Evolutionary conservation across 2,329 filamentous ascomycete genomes (phyloP), one percentile per base, ranked within the genome.

Genomic region (Diplodia intermedia): DNA sequence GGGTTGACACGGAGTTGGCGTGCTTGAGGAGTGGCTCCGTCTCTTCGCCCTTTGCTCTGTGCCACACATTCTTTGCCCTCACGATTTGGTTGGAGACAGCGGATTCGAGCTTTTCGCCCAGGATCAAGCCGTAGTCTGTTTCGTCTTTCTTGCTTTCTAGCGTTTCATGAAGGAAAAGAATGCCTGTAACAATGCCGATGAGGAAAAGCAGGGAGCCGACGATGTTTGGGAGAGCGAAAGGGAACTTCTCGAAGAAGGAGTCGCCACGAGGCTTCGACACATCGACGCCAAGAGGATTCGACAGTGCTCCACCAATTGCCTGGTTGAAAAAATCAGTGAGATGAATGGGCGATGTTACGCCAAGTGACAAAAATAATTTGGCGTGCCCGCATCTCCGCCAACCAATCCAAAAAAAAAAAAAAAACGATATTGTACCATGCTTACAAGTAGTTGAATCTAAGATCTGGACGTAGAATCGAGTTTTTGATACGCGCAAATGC

Each of bases 201-300:
- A 93, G 79, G 77, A 98, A 97, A 72, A 98, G 88, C 3, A 85
- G 71, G 49, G 90, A 90, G 1, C 91, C 88, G 31, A 95, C 85
- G 5, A 98, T 74, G 78, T 97, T 98, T 0, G 94, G 95, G 57
- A 97, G 81, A 2, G 88, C 85, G 76, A 95, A 99, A 0, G 94
- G 94, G 74, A 90, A 97, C 29, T 82, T 84, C 71, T 89, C 88
- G 69, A 97, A 86, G 70, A 96, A 89, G 47, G 86, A 79, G 6
- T 89, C 89, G 11, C 78, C 75, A 31, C 73, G 73, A 73, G 96
- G 96, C 3, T 93, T 68, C 2, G 80, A 79, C 0, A 93, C 93
- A 74, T 91, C 89, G 68, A 93, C 89, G 69, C 90, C 85, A 0
- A 90, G 88, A 0, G 94, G 94, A 69, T 92, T 90, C 9, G 93